These are phyloP conservation scores for Phyllachora maydis DNA, from an alignment of 2,329 filamentous ascomycete genomes.

Conservation along the genomic window DNA sequence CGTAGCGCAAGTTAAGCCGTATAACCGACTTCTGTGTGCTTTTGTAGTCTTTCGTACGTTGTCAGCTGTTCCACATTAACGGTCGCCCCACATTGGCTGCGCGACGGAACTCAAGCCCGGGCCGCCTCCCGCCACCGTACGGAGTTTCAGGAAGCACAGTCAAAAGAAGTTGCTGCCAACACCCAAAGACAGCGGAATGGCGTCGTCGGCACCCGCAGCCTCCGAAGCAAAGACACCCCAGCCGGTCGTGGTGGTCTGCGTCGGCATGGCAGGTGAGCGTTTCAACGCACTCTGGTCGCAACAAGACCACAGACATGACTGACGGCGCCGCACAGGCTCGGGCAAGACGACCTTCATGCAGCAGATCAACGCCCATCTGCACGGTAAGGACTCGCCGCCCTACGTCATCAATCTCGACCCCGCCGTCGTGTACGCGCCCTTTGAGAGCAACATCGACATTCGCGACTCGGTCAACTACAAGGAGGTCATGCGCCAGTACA, in stretches of 20 bases:
- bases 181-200: too few relatives aligned
- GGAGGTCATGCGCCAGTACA: slow-evolving; percentile 99
- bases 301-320: slow-evolving; percentile 1
- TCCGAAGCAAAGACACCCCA: slow-evolving; percentile 14
- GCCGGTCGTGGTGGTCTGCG: slow-evolving; percentile 71
- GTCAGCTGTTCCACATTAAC: too few relatives aligned
- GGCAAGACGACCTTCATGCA: slow-evolving; percentile 99
- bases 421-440: slow-evolving; percentile 80
- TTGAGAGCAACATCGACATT: slow-evolving; percentile 96
- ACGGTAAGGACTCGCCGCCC: slow-evolving; percentile 58
- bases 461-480: slow-evolving; percentile 98
- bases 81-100: too few relatives aligned
- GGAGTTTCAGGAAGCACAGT: too few relatives aligned
- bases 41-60: too few relatives aligned
- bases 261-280: slow-evolving; percentile 75
- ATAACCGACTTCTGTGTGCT: too few relatives aligned
- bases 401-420: slow-evolving; percentile 97
- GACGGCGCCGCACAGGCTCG: slow-evolving; percentile 37
- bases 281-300: neutral
- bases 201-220: slow-evolving; percentile 3
- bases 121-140: too few relatives aligned
- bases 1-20: too few relatives aligned
- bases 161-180: too few relatives aligned
- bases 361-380: slow-evolving; percentile 83
- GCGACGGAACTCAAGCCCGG: too few relatives aligned